Conservation (phyloP, 257 asterid species). For the Solanum megistacrolobum region DNA sequence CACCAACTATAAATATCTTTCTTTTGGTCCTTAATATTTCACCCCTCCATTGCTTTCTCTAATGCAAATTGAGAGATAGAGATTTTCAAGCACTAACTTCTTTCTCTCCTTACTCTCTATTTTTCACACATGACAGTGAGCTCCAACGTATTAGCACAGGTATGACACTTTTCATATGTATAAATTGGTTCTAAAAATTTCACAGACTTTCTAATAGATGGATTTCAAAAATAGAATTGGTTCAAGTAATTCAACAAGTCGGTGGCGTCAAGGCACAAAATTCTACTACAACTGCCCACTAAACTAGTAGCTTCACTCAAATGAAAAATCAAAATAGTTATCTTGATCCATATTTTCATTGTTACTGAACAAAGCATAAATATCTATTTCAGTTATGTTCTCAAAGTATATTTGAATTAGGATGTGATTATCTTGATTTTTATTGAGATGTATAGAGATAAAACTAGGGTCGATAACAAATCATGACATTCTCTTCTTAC, state of each 20-base stretch:
- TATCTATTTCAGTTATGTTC: neutral
- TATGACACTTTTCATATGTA: neutral
- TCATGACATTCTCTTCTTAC: neutral
- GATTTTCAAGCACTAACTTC: too few species aligned
- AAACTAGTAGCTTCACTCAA: neutral
- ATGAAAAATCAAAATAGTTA: neutral
- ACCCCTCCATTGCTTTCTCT: too few species aligned
- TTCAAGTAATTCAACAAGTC: neutral
- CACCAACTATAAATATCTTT: too few species aligned
- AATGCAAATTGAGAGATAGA: too few species aligned
- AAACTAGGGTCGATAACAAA: neutral
- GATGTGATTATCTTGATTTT: neutral
- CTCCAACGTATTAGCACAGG: neutral
- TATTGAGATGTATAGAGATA: neutral
- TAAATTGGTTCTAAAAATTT: neutral
- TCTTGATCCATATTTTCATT: neutral
- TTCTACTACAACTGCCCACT: neutral
- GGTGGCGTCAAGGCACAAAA: neutral
- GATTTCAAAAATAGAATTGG: neutral
- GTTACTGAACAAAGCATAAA: neutral
- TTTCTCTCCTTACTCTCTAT: too few species aligned
- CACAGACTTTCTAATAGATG: neutral
- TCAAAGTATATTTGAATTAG: neutral
- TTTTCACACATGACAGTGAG: too few species aligned
- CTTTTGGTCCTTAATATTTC: too few species aligned